Conservation (phyloP, 2,329 filamentous ascomycete genomes). For the Elsinoe perseae region DNA sequence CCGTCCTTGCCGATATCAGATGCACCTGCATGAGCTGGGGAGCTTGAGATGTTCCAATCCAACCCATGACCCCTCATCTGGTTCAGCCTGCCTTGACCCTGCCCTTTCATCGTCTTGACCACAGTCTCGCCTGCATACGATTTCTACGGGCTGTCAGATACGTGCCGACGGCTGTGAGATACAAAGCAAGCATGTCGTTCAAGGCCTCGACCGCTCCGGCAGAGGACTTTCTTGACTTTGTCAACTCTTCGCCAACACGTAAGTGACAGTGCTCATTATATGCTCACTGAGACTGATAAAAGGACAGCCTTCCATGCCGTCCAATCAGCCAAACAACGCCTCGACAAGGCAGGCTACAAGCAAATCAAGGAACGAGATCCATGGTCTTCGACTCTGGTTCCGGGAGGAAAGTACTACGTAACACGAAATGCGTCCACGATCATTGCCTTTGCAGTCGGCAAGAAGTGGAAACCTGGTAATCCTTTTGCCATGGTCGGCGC, state of each 20-base stretch:
- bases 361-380: constrained; percentile 84
- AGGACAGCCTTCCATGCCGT: constrained; percentile 84
- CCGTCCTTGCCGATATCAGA: not conserved
- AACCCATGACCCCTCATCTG: not conserved
- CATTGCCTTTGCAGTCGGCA: constrained; percentile 83
- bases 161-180: not conserved
- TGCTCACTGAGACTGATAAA: constrained; percentile 13
- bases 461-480: constrained; percentile 85
- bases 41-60: not conserved
- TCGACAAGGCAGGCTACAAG: constrained; percentile 77
- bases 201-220: constrained; percentile 45
- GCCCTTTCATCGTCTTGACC: not conserved
- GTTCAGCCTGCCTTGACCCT: not conserved
- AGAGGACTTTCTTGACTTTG: constrained; percentile 82
- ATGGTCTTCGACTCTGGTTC: constrained; percentile 70
- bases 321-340: constrained; percentile 63
- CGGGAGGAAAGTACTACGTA: constrained; percentile 92
- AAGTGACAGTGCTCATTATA: constrained; percentile 29
- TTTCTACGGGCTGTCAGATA: not conserved
- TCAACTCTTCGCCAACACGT: constrained; percentile 93
- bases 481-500: constrained; percentile 88
- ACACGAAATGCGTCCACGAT: constrained; percentile 90
- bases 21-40: constrained; percentile 6
- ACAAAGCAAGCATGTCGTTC: constrained; percentile 24
- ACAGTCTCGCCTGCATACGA: not conserved